Percentiles rank a stretch among this genome's conserved stretches.
Conservation (phyloP, 2,329 filamentous ascomycete species). For the Stemphylium vesicarium region DNA sequence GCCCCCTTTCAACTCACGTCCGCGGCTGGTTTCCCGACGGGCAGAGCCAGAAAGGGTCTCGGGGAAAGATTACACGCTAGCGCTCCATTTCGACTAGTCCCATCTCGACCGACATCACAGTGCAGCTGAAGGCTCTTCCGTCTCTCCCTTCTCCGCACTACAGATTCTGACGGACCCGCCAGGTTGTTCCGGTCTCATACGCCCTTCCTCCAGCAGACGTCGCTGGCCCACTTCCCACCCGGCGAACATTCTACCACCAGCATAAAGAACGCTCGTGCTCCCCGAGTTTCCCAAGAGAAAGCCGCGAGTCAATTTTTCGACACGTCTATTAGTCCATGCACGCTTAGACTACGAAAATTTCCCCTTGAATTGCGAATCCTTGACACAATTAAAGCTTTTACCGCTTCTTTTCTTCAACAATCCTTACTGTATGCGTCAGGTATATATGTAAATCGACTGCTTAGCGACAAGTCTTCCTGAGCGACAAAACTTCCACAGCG, state of each 20-base stretch:
- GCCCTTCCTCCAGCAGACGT: slow-evolving; percentile 10
- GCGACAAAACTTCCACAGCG: slow-evolving; percentile 22
- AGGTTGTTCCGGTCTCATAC: slow-evolving; percentile 12
- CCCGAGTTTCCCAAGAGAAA: slow-evolving; percentile 20
- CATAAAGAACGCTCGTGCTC: slow-evolving; percentile 32
- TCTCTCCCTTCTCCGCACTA: slow-evolving; percentile 29
- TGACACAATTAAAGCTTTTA: slow-evolving; percentile 23
- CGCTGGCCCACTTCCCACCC: slow-evolving; percentile 15
- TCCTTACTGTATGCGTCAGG: slow-evolving; percentile 19
- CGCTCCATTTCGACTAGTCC: slow-evolving; percentile 9
- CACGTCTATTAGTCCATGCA: slow-evolving; percentile 10
- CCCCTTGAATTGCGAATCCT: slow-evolving; percentile 24
- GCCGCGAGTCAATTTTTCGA: slow-evolving; percentile 13
- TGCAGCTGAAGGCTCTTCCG: slow-evolving; percentile 17
- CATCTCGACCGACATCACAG: slow-evolving; percentile 25
- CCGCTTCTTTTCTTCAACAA: slow-evolving; percentile 17
- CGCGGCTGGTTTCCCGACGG: slow-evolving; percentile 30
- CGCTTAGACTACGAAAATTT: slow-evolving; percentile 23
- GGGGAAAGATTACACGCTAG: slow-evolving; percentile 16
- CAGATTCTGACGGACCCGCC: slow-evolving; percentile 19
- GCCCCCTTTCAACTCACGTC: neutral
- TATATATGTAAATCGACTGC: slow-evolving; percentile 26
- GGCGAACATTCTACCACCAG: slow-evolving; percentile 18
- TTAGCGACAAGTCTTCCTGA: too few species aligned
- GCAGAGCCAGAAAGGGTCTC: slow-evolving; percentile 9